Evolutionary conservation across 805 yeast genomes (phyloP).

Genomic region (Teunomyces panamensis): DNA sequence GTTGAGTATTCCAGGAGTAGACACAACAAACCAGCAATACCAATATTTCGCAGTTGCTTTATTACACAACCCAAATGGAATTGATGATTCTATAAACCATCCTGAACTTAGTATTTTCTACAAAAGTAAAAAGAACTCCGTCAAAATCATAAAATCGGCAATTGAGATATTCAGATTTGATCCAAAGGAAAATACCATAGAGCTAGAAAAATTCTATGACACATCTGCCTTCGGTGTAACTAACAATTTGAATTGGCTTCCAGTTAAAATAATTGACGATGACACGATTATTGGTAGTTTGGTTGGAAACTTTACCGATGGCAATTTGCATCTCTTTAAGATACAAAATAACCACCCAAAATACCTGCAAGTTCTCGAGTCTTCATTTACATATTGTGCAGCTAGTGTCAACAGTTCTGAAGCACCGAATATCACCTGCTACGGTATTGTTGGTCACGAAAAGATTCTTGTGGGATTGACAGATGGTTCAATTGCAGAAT

Average conservation of each 20-base stretch:
- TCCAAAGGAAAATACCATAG: slow-evolving; percentile 20
- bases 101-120: slow-evolving; percentile 32
- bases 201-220: slow-evolving; percentile 24
- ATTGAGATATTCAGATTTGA: slow-evolving; percentile 46
- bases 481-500: slow-evolving; percentile 62
- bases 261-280: slow-evolving; percentile 26
- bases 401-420: slow-evolving; percentile 4
- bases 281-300: slow-evolving; percentile 37
- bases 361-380: slow-evolving; percentile 12
- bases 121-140: slow-evolving; percentile 6
- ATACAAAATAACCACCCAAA: slow-evolving; percentile 24
- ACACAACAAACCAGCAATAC: not conserved
- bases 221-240: slow-evolving; percentile 46
- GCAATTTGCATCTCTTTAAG: slow-evolving; percentile 49
- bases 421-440: slow-evolving; percentile 37
- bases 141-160: slow-evolving; percentile 26
- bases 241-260: slow-evolving; percentile 38
- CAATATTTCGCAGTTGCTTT: slow-evolving; percentile 53
- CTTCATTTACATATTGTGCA: slow-evolving; percentile 23
- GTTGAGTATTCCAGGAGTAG: slow-evolving; percentile 32
- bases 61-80: slow-evolving; percentile 30
- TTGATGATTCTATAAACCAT: slow-evolving; percentile 17
- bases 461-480: slow-evolving; percentile 54
- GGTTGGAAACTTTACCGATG: slow-evolving; percentile 58
- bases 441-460: slow-evolving; percentile 44